Base-by-base conservation (phyloP, 164 flowering plant genomes). In the Tetracentron sinense region DNA sequence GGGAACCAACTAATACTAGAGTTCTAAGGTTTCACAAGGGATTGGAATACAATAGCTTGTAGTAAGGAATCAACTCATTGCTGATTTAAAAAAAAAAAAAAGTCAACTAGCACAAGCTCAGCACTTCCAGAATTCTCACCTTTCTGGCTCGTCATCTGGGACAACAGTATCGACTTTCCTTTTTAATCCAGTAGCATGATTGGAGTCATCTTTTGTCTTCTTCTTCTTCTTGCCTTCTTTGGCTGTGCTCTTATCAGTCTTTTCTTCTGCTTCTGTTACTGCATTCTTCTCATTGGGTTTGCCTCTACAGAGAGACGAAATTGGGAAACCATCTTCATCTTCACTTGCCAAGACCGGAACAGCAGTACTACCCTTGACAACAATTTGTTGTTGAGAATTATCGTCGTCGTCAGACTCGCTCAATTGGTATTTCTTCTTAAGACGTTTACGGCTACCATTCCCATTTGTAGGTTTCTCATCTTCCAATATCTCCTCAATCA, bases 271-370 rank as follows among this genome's bases (percentile, higher is more conserved):
- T 42, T 72, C 67, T 56, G 55, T 63, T 67, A 65, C 68, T 35
- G 56, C 20, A 28, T 67, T 73, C 54, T 66, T 54, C 38, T 14
- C 29, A 31, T 57, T 56, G 7, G 64, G 7, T 58, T 77, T 66
- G 16, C 54, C 64, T 33, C 72, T 65, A 16, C 46, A 42, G n/a
- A 72, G 20, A 8, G 73, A n/a, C 50, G 84, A 65, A 60, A 79
- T 56, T 23, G 97, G 97, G 69, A 93, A 90, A 17, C 97, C 97
- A 78, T 93, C 98, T 80, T 93, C 98, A 81, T 94, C 97, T 77
- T 94, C 98, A 72, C 89, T 88, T 64, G 81, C 97, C 57, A 82
- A 48, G 38, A 68, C 72, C 26, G 75, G 68, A 31, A 42, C 63
- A 56, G 59, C 61, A 54, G 66, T 42, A 31, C 28, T 60, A 30